A percentile compares a stretch with the other conserved stretches of the same genome.
Conservation (phyloP, 208 protist genomes). For the Angomonas ambiguus region DNA sequence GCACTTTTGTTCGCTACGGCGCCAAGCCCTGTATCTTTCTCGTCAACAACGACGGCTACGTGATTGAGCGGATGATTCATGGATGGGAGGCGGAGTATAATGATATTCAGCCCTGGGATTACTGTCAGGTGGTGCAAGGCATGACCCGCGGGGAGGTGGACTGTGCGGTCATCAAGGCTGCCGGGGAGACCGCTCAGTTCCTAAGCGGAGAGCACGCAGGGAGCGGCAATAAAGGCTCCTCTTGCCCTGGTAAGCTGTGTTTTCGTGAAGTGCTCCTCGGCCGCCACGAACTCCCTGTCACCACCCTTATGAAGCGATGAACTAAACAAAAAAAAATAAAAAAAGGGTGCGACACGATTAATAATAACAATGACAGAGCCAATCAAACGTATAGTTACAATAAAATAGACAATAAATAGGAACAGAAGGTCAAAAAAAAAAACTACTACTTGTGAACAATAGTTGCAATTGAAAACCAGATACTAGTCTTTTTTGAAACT, state of each 20-base stretch:
- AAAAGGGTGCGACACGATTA: neutral
- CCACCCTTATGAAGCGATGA: conserved; percentile 12
- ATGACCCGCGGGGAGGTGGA: conserved; percentile 8
- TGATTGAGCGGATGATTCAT: conserved; percentile 43
- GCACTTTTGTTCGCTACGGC: conserved; percentile 30
- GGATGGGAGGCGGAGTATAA: conserved; percentile 44
- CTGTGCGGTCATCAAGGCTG: conserved; percentile 21
- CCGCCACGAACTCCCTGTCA: conserved; percentile 32
- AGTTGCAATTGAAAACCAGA: no score
- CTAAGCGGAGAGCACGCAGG: conserved; percentile 8
- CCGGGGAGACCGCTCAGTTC: neutral
- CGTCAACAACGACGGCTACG: conserved; percentile 51
- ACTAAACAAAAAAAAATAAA: neutral
- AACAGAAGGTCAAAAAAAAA: neutral
- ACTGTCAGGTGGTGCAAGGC: conserved; percentile 24
- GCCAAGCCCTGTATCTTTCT: conserved; percentile 32
- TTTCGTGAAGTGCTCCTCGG: conserved; percentile 37
- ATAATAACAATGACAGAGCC: neutral
- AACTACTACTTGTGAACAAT: neutral
- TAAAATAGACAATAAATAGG: no score
- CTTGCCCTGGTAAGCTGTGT: conserved; percentile 8
- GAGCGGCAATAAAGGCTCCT: neutral
- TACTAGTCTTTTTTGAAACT: neutral
- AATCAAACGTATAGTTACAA: no score
- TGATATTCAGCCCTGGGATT: conserved; percentile 41